Evolutionary conservation across 2,329 filamentous ascomycete species (phyloP).

Genomic region (Hypoxylon sp.): DNA sequence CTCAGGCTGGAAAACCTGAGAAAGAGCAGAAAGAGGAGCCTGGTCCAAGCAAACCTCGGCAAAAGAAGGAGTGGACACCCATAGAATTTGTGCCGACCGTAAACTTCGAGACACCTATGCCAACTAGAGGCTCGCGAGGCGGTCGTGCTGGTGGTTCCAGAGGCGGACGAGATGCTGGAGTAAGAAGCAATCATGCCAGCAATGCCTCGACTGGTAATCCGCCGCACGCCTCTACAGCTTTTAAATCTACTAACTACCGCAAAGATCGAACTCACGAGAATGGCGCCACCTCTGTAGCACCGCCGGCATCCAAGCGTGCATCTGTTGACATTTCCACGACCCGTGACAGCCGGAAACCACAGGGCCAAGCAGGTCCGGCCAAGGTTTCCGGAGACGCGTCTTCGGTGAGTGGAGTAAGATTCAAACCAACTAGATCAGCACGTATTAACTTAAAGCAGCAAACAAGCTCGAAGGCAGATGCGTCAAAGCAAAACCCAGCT

Average conservation of each 20-base stretch:
- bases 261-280: slow-evolving; percentile 49
- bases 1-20: slow-evolving; percentile 72
- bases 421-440: not conserved
- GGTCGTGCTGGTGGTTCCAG: slow-evolving; percentile 56
- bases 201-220: slow-evolving; percentile 45
- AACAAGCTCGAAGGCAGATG: slow-evolving; percentile 43
- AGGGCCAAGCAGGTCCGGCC: slow-evolving; percentile 58
- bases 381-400: slow-evolving; percentile 59
- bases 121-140: slow-evolving; percentile 67
- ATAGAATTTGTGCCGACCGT: slow-evolving; percentile 88
- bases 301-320: slow-evolving; percentile 61
- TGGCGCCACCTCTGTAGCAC: slow-evolving; percentile 52
- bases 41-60: slow-evolving; percentile 63
- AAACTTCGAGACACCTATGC: slow-evolving; percentile 87
- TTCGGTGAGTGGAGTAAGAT: slow-evolving; percentile 56
- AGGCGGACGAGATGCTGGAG: slow-evolving; percentile 50
- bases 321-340: slow-evolving; percentile 59
- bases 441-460: slow-evolving; percentile 19
- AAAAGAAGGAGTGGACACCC: slow-evolving; percentile 89
- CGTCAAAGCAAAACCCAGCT: slow-evolving; percentile 41
- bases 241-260: slow-evolving; percentile 34
- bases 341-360: slow-evolving; percentile 65
- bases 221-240: not conserved
- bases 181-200: slow-evolving; percentile 44
- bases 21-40: slow-evolving; percentile 74